A percentile compares a stretch with the other conserved stretches of the same genome.
These are phyloP conservation scores for Coniella vitis DNA, from an alignment of 2,329 filamentous ascomycete species.

Conservation along the genomic window DNA sequence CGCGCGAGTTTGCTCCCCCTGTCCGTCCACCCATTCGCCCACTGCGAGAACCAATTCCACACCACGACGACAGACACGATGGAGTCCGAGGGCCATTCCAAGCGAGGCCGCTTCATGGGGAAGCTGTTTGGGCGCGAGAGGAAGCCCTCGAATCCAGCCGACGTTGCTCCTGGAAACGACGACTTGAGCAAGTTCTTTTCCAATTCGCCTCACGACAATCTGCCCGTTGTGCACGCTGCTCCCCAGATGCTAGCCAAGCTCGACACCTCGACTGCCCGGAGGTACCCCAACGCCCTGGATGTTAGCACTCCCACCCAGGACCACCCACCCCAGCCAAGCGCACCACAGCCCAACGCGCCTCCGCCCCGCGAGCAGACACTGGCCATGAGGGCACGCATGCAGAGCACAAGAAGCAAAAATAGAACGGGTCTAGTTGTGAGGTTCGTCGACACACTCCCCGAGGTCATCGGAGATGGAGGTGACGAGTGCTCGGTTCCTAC, in stretches of 20 bases:
- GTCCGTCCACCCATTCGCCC: neutral
- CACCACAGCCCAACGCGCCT: slow-evolving; percentile 28
- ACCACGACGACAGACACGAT: slow-evolving; percentile 3
- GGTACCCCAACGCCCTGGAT: slow-evolving; percentile 48
- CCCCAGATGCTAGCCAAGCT: slow-evolving; percentile 44
- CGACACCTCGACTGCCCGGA: slow-evolving; percentile 48
- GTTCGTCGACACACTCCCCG: slow-evolving; percentile 66
- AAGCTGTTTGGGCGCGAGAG: slow-evolving; percentile 48
- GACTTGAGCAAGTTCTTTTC: slow-evolving; percentile 55
- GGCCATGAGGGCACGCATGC: slow-evolving; percentile 34
- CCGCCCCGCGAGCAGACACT: slow-evolving; percentile 25
- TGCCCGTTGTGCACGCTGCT: slow-evolving; percentile 46
- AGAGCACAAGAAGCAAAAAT: slow-evolving; percentile 36
- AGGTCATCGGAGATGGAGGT: slow-evolving; percentile 84
- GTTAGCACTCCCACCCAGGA: slow-evolving; percentile 30
- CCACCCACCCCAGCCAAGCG: neutral
- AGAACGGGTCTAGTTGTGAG: slow-evolving; percentile 67
- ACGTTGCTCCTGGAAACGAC: slow-evolving; percentile 34
- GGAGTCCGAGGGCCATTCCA: slow-evolving; percentile 19
- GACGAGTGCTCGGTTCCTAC: slow-evolving; percentile 73
- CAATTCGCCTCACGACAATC: slow-evolving; percentile 43
- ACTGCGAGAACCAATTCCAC: neutral
- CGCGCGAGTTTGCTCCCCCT: neutral
- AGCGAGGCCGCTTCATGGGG: slow-evolving; percentile 53
- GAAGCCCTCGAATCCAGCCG: slow-evolving; percentile 31